Evolutionary conservation across 352 stramenopile genomes (phyloP).

Genomic region (Phytophthora pistaciae): DNA sequence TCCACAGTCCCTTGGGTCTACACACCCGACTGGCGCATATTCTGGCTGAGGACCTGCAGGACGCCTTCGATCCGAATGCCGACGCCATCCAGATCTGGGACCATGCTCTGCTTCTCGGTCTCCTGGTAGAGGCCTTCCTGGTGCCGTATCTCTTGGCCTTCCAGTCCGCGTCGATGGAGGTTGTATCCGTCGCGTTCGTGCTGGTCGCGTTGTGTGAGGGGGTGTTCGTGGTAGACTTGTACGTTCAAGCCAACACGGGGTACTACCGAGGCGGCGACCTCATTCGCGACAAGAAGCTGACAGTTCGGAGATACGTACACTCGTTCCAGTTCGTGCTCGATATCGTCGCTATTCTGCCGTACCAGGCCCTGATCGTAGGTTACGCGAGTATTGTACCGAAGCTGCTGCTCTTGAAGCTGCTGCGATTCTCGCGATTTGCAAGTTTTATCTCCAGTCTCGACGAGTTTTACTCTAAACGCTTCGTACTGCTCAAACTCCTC

Average conservation of each 20-base stretch:
- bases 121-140: constrained; percentile 59
- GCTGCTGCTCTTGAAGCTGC: constrained; percentile 43
- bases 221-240: constrained; percentile 58
- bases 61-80: constrained; percentile 2
- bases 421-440: constrained; percentile 41
- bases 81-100: constrained; percentile 51
- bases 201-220: constrained; percentile 44
- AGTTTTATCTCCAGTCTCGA: constrained; percentile 57
- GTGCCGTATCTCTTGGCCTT: constrained; percentile 60
- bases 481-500: constrained; percentile 47
- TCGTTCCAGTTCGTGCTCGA: constrained; percentile 56
- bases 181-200: constrained; percentile 27
- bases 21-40: constrained; percentile 3
- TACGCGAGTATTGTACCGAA: constrained; percentile 28
- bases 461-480: constrained; percentile 60
- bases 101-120: constrained; percentile 50
- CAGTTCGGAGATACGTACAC: constrained; percentile 47
- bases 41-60: neutral
- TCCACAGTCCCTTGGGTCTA: neutral
- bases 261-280: constrained; percentile 63
- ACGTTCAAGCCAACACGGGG: constrained; percentile 59
- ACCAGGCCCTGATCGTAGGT: constrained; percentile 14
- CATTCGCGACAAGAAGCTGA: constrained; percentile 44
- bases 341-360: constrained; percentile 46
- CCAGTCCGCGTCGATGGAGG: constrained; percentile 12